phyloP scores from a whole-genome alignment of 495 filamentous ascomycete species.

The Neurospora sp. region DNA sequence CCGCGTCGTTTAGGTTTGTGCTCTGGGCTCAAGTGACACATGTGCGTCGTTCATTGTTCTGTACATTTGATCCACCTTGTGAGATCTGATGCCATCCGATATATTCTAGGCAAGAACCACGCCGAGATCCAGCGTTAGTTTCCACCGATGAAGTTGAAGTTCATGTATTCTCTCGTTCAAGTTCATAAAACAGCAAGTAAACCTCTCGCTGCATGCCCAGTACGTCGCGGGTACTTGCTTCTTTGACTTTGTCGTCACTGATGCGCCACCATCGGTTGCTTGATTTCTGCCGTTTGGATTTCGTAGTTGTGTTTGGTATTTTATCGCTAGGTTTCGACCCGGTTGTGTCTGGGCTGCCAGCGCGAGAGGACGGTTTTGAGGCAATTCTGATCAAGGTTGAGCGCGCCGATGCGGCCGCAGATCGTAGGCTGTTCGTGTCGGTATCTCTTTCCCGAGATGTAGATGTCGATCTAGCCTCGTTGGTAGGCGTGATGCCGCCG shows the following conservation, averaged over 20 bases:
- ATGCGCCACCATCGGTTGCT: constrained; percentile 91
- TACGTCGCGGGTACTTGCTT: constrained; percentile 84
- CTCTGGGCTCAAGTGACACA: neutral
- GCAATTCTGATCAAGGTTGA: constrained; percentile 32
- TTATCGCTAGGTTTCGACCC: neutral
- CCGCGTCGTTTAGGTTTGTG: neutral
- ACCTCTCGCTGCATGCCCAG: constrained; percentile 91
- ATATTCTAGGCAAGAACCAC: neutral
- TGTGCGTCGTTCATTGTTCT: neutral
- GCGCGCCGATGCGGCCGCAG: constrained; percentile 32
- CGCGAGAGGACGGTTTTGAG: constrained; percentile 9
- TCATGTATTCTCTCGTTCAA: constrained; percentile 34
- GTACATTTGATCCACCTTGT: neutral
- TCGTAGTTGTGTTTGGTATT: neutral
- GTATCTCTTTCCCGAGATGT: constrained; percentile 14
- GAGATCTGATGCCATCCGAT: neutral
- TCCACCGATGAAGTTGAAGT: neutral
- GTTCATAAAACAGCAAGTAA: constrained; percentile 92
- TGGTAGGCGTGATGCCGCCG: constrained; percentile 23
- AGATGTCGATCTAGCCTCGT: constrained; percentile 28
- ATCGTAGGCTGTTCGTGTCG: constrained; percentile 32
- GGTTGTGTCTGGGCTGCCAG: constrained; percentile 6
- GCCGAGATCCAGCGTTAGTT: neutral
- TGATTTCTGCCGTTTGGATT: constrained; percentile 48
- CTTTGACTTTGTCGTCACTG: constrained; percentile 93